Conservation (phyloP, 306 rosid species). For the Gastrolobium villosum region DNA sequence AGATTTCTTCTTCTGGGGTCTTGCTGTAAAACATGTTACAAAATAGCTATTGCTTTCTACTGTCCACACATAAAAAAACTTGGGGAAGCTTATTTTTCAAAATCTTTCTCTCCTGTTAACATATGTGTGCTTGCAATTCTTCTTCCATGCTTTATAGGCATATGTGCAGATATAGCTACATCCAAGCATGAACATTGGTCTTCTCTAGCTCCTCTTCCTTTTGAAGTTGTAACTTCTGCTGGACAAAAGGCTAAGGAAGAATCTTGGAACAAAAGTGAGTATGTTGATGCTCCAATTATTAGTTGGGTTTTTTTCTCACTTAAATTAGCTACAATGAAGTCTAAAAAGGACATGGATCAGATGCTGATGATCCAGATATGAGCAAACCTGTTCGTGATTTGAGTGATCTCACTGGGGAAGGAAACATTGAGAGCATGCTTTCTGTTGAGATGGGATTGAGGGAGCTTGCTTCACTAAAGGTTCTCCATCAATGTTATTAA, state of each 20-base stretch:
- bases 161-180: slow-evolving; percentile 70
- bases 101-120: slow-evolving; percentile 17
- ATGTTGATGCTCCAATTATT: slow-evolving; percentile 14
- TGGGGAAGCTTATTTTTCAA: neutral
- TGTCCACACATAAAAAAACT: slow-evolving; percentile 28
- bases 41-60: slow-evolving; percentile 25
- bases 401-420: too few relatives aligned
- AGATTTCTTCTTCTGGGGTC: slow-evolving; percentile 80
- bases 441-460: too few relatives aligned
- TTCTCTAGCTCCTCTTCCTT: too few relatives aligned
- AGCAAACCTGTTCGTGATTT: too few relatives aligned
- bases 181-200: slow-evolving; percentile 76
- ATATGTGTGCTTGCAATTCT: slow-evolving; percentile 1
- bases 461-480: too few relatives aligned
- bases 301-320: neutral
- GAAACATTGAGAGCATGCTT: too few relatives aligned
- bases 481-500: too few relatives aligned
- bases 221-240: too few relatives aligned
- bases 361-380: too few relatives aligned
- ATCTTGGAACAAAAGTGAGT: slow-evolving; percentile 71
- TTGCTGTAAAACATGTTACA: slow-evolving; percentile 73
- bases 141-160: slow-evolving; percentile 55
- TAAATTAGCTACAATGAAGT: slow-evolving; percentile 31
- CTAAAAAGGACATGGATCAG: too few relatives aligned
- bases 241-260: too few relatives aligned